phyloP scores from a whole-genome alignment of 352 stramenopile species.

The Globisporangium canariense region DNA sequence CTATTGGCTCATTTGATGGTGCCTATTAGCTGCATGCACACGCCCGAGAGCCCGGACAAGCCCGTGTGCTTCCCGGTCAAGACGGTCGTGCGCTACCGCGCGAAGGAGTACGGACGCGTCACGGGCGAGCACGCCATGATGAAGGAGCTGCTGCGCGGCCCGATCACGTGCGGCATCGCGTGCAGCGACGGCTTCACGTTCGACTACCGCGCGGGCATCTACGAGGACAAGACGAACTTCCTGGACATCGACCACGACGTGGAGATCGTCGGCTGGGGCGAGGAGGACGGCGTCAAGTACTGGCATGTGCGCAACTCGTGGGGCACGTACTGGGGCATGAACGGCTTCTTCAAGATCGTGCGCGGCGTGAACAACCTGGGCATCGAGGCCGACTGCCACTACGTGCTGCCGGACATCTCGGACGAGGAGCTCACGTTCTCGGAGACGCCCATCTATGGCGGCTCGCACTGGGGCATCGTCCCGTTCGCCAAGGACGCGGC shows the following conservation, averaged over 20 bases:
- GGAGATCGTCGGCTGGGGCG: constrained; percentile 91
- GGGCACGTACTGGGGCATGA: constrained; percentile 90
- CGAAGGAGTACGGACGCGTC: constrained; percentile 44
- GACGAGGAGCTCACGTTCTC: constrained; percentile 59
- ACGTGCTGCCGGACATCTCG: constrained; percentile 55
- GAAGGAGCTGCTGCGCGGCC: constrained; percentile 68
- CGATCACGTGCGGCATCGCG: constrained; percentile 89
- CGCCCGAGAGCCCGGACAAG: constrained; percentile 18
- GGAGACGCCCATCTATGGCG: constrained; percentile 56
- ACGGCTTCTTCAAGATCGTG: constrained; percentile 91
- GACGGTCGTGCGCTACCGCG: constrained; percentile 49
- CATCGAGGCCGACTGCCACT: constrained; percentile 86
- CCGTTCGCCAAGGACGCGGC: constrained; percentile 66
- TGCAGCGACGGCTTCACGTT: constrained; percentile 61
- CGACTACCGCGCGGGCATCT: constrained; percentile 89
- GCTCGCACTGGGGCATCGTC: constrained; percentile 54
- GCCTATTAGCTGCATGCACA: constrained; percentile 35
- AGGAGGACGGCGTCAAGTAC: constrained; percentile 79
- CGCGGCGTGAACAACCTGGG: constrained; percentile 81
- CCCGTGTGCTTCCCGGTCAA: constrained; percentile 48
- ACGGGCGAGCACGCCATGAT: constrained; percentile 56
- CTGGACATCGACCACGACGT: constrained; percentile 82
- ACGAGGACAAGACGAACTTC: constrained; percentile 72
- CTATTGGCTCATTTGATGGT: background rate
- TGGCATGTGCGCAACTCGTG: constrained; percentile 93